These are phyloP conservation scores for Ilex asprella DNA, from an alignment of 257 asterid genomes.

Conservation along the genomic window DNA sequence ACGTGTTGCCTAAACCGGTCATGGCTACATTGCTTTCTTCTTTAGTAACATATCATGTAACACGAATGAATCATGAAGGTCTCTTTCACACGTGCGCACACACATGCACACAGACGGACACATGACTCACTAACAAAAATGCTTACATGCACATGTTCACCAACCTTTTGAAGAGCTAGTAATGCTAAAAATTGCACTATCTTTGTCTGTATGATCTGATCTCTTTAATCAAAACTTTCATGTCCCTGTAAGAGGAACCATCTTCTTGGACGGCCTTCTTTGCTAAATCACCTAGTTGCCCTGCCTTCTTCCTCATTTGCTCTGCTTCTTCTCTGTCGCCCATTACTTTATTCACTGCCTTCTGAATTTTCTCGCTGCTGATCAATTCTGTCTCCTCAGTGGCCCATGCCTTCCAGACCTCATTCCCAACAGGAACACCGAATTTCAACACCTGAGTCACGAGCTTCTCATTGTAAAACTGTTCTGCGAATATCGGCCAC, in stretches of 20 bases:
- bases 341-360: slow-evolving; percentile 10
- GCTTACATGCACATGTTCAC: too few relatives aligned
- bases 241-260: slow-evolving; percentile 21
- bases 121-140: too few relatives aligned
- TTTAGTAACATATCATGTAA: too few relatives aligned
- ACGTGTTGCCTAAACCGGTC: too few relatives aligned
- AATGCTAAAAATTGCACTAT: too few relatives aligned
- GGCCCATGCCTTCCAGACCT: slow-evolving; percentile 8
- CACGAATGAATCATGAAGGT: too few relatives aligned
- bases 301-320: slow-evolving; percentile 3
- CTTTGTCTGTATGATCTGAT: slow-evolving; percentile 3
- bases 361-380: slow-evolving; percentile 5
- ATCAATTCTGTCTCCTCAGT: not conserved
- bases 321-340: slow-evolving; percentile 3
- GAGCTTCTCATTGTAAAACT: slow-evolving; percentile 25
- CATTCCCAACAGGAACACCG: slow-evolving; percentile 18
- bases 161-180: too few relatives aligned
- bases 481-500: slow-evolving; percentile 30
- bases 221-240: slow-evolving; percentile 9
- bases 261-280: slow-evolving; percentile 17
- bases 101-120: too few relatives aligned
- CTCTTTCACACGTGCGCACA: too few relatives aligned
- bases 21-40: too few relatives aligned
- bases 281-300: not conserved
- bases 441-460: slow-evolving; percentile 6